phyloP scores from a whole-genome alignment of 2,329 filamentous ascomycete species.

The Penicillium sp. region DNA sequence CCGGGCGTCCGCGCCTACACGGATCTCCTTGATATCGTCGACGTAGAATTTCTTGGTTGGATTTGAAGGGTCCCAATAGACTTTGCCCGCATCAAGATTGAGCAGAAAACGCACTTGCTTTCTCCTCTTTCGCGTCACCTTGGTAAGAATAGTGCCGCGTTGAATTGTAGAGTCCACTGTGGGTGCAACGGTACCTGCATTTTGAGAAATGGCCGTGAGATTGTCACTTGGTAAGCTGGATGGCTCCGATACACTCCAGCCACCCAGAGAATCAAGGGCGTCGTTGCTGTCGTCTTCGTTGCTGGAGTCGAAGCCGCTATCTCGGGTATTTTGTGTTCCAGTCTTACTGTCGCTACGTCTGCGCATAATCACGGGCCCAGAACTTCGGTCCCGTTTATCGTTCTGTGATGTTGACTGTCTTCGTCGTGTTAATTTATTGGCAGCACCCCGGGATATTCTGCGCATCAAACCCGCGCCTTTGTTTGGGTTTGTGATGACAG shows the following conservation, averaged over 20 bases:
- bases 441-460: slow-evolving; percentile 80
- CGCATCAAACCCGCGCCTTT: slow-evolving; percentile 76
- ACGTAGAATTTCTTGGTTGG: slow-evolving; percentile 88
- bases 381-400: slow-evolving; percentile 81
- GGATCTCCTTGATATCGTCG: slow-evolving; percentile 92
- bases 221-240: slow-evolving; percentile 46
- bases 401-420: slow-evolving; percentile 78
- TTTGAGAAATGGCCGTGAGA: slow-evolving; percentile 38
- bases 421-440: slow-evolving; percentile 70
- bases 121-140: slow-evolving; percentile 83
- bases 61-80: slow-evolving; percentile 82
- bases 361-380: slow-evolving; percentile 85
- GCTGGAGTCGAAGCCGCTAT: slow-evolving; percentile 49
- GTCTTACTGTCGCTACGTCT: slow-evolving; percentile 88
- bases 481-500: slow-evolving; percentile 53
- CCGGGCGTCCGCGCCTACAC: slow-evolving; percentile 79
- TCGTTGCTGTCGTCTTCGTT: slow-evolving; percentile 50
- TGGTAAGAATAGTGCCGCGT: slow-evolving; percentile 76
- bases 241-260: slow-evolving; percentile 48
- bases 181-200: slow-evolving; percentile 57
- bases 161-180: slow-evolving; percentile 78
- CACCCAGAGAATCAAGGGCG: slow-evolving; percentile 49
- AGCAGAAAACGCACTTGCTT: slow-evolving; percentile 76
- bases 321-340: slow-evolving; percentile 61
- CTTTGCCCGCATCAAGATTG: slow-evolving; percentile 81